Base-by-base conservation (phyloP, 2,329 filamentous ascomycete genomes). In the Fusarium sp. region DNA sequence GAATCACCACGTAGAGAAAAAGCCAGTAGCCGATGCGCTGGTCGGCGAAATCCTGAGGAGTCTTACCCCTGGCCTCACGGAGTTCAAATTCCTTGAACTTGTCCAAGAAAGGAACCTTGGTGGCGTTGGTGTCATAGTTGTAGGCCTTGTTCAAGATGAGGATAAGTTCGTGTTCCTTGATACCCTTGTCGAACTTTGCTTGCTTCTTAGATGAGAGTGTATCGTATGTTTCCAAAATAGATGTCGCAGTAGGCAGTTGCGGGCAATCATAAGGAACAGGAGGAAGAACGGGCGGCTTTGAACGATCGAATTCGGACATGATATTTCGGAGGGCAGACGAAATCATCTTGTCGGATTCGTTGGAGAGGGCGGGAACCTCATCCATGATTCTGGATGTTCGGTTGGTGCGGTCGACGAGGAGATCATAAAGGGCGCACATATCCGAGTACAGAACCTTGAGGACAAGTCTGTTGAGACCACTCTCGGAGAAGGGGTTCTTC, bases 231-330 rank as follows among this genome's bases (percentile, higher is more conserved):
- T 88, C 85, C 57, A 91, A 85, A 19, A 94, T 85, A 2, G 88
- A 83, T 33, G 86, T 84, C 73, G 97, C 86, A 1, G 86, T 87
- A 1, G 95, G 95, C 24, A 97, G 80, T 69, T 90, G 87, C 4
- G 96, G 95, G 6, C 93, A 84, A 76, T 98, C 95, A 75, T 95
- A 98, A 0, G 96, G 95, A 57, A 98, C 89, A 0, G 95, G 94
- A 1, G 96, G 96, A 62, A 95, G 88, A 1, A 98, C 94, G 0
- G 96, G 96, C 2, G 95, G 94, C 15, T 91, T 93, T 10, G 92
- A 95, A 62, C 92, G 89, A 77, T 99, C 96, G 75, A 94, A 98
- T 80, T 98, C 95, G 70, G 88, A 90, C 67, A 98, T 85, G 14
- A 98, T 87, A 66, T 90, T 91, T 55, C 95, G 89, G 45, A 98